Conservation (phyloP, 176 grass and related monocot genomes). For the Saccharum officinarum region DNA sequence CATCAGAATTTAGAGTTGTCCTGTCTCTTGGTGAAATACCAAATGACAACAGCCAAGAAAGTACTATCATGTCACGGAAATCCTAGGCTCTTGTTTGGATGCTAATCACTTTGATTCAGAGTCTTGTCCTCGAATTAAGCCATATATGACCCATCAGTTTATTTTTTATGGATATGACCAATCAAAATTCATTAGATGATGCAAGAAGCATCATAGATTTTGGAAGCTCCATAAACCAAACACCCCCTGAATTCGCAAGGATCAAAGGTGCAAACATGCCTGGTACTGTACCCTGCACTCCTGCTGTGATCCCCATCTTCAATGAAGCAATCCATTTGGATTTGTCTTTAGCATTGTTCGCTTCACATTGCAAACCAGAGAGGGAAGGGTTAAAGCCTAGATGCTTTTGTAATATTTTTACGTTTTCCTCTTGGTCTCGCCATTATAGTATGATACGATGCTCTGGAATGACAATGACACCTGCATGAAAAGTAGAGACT, state of each 20-base stretch:
- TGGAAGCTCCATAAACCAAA: neutral
- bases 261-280: neutral
- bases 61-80: neutral
- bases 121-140: neutral
- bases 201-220: neutral
- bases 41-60: neutral
- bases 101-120: neutral
- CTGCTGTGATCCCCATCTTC: neutral
- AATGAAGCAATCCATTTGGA: neutral
- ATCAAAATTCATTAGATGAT: neutral
- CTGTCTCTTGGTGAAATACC: neutral
- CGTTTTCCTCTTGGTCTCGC: neutral
- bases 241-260: neutral
- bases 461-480: neutral
- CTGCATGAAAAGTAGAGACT: neutral
- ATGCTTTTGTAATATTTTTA: neutral
- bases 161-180: neutral
- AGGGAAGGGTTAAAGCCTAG: too few relatives aligned
- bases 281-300: neutral
- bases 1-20: neutral
- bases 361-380: conserved; percentile 3
- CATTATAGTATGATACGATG: neutral
- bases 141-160: neutral
- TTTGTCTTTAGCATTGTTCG: neutral
- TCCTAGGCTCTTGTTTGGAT: neutral